Conservation (phyloP, 768 basidiomycete genomes). For the Hericium rajendrae region DNA sequence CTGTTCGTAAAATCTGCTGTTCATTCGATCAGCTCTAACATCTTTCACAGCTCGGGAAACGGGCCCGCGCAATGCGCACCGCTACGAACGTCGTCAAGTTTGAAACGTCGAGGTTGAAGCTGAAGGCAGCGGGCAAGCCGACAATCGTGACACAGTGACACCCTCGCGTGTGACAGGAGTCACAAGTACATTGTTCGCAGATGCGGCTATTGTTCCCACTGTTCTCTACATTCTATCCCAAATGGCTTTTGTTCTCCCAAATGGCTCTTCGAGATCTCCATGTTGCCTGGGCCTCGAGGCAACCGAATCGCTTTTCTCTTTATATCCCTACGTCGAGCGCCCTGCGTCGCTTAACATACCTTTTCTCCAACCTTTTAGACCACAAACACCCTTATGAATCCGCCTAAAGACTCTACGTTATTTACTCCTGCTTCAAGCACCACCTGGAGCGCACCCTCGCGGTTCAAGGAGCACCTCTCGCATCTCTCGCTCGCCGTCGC, state of each 20-base stretch:
- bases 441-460: not conserved
- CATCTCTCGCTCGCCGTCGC: conserved; percentile 10
- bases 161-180: not conserved
- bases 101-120: not conserved
- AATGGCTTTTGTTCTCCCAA: not conserved
- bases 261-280: not conserved
- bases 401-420: not conserved
- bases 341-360: not conserved
- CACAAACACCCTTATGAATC: conserved; percentile 3
- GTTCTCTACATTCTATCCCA: not conserved
- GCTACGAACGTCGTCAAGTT: too few species aligned
- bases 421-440: not conserved
- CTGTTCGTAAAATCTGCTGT: too few species aligned
- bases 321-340: not conserved
- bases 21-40: too few species aligned
- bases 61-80: too few species aligned
- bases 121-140: too few species aligned
- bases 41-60: too few species aligned
- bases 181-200: not conserved
- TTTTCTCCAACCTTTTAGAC: not conserved
- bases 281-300: not conserved
- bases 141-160: not conserved
- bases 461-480: conserved; percentile 6
- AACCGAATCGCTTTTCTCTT: not conserved
- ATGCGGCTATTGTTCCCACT: not conserved